phyloP scores from a whole-genome alignment of 202 grass and related monocot genomes.

The Setaria viridis region DNA sequence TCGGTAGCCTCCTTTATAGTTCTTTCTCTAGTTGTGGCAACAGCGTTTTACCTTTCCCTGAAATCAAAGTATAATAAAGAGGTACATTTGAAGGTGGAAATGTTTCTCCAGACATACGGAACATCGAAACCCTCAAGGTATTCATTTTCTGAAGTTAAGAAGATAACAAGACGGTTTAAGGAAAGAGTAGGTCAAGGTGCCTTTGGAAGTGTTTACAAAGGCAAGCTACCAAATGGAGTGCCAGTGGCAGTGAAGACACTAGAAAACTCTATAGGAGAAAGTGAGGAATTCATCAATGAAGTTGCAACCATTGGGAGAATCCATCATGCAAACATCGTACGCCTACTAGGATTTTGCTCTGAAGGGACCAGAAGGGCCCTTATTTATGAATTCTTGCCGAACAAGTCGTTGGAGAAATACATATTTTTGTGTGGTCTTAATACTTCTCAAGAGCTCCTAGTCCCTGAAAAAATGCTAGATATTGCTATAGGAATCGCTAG shows the following conservation, averaged over 20 bases:
- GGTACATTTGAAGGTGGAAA: slow-evolving; percentile 60
- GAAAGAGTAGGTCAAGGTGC: slow-evolving; percentile 59
- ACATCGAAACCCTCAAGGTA: slow-evolving; percentile 55
- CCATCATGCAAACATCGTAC: slow-evolving; percentile 67
- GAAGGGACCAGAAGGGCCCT: slow-evolving; percentile 43
- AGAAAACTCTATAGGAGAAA: slow-evolving; percentile 47
- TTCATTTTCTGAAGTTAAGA: slow-evolving; percentile 60
- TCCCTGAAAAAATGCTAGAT: slow-evolving; percentile 39
- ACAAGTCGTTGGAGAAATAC: slow-evolving; percentile 61
- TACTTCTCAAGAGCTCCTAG: neutral
- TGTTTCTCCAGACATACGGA: slow-evolving; percentile 56
- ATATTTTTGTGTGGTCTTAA: slow-evolving; percentile 41
- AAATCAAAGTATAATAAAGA: slow-evolving; percentile 41
- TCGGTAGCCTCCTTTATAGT: slow-evolving; percentile 19
- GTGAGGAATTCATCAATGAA: slow-evolving; percentile 71
- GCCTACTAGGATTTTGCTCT: slow-evolving; percentile 40
- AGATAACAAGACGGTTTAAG: slow-evolving; percentile 59
- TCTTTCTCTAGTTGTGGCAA: neutral
- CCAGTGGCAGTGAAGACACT: slow-evolving; percentile 64
- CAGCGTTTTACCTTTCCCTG: slow-evolving; percentile 21
- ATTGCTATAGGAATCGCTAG: slow-evolving; percentile 55
- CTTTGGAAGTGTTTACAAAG: slow-evolving; percentile 60
- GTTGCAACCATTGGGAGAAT: slow-evolving; percentile 75
- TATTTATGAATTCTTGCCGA: slow-evolving; percentile 73
- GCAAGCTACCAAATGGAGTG: slow-evolving; percentile 41